These are phyloP conservation scores for Stylonectria norvegica DNA, from an alignment of 2,329 filamentous ascomycete species.

Conservation along the genomic window DNA sequence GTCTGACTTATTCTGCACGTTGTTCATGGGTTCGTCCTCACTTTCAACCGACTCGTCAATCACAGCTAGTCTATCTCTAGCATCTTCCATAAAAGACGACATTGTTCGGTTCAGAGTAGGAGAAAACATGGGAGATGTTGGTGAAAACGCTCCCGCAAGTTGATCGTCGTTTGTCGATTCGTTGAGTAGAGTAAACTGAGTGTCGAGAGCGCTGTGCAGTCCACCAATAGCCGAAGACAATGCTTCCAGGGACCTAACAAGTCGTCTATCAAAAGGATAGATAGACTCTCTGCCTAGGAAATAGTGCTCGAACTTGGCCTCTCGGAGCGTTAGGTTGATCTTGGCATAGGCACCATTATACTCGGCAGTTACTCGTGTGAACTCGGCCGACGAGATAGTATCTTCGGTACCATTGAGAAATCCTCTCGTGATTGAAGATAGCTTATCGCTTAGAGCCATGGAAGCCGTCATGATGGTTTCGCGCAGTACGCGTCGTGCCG, in stretches of 20 bases:
- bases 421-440: constrained; percentile 75
- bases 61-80: constrained; percentile 50
- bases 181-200: constrained; percentile 80
- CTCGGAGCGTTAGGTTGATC: constrained; percentile 73
- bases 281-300: constrained; percentile 73
- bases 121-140: constrained; percentile 19
- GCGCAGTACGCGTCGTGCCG: constrained; percentile 70
- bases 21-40: constrained; percentile 41
- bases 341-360: constrained; percentile 67
- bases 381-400: constrained; percentile 66
- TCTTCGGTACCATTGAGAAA: constrained; percentile 82
- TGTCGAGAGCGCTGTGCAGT: constrained; percentile 80
- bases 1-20: constrained; percentile 28
- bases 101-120: constrained; percentile 26
- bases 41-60: constrained; percentile 64
- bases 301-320: constrained; percentile 88
- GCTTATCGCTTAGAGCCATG: constrained; percentile 72
- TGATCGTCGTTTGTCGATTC: constrained; percentile 44
- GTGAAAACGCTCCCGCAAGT: constrained; percentile 11
- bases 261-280: constrained; percentile 72
- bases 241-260: constrained; percentile 80
- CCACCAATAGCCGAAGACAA: constrained; percentile 88
- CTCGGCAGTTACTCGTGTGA: constrained; percentile 56
- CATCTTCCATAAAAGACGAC: constrained; percentile 36
- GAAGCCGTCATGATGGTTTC: constrained; percentile 70